Conservation (phyloP, 1,284 basidiomycete species). For the Ganoderma meredithae region DNA sequence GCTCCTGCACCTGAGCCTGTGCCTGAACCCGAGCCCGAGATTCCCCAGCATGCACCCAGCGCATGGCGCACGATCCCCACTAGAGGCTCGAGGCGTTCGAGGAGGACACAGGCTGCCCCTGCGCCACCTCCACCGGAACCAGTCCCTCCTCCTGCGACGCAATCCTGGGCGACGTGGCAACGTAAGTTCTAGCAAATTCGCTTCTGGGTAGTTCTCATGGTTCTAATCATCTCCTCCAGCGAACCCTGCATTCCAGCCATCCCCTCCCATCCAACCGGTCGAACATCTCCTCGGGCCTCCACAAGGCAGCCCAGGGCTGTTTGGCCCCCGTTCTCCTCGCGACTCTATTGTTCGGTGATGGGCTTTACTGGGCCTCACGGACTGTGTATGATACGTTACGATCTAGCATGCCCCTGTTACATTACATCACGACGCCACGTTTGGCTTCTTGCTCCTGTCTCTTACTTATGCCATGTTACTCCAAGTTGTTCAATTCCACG, state of each 20-base stretch:
- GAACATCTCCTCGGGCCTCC: constrained; percentile 60
- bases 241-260: constrained; percentile 33
- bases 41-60: constrained; percentile 47
- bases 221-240: constrained; percentile 25
- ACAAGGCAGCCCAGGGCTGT: constrained; percentile 63
- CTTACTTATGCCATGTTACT: constrained; percentile 4
- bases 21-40: constrained; percentile 29
- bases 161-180: constrained; percentile 73
- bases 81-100: constrained; percentile 40
- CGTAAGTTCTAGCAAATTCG: constrained; percentile 52
- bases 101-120: constrained; percentile 37
- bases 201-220: not conserved
- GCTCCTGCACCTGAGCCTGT: constrained; percentile 28
- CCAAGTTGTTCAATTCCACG: not conserved
- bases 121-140: constrained; percentile 35
- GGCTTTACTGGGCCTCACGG: constrained; percentile 9
- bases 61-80: constrained; percentile 62
- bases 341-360: constrained; percentile 42
- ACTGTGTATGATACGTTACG: constrained; percentile 17
- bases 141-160: constrained; percentile 33
- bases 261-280: constrained; percentile 53
- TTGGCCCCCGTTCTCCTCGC: constrained; percentile 66
- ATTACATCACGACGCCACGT: constrained; percentile 20
- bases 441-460: constrained; percentile 15
- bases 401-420: constrained; percentile 13